A percentile compares a stretch with the other conserved stretches of the same genome.
phyloP scores from a whole-genome alignment of 208 protist species.

The Leishmania arabica region DNA sequence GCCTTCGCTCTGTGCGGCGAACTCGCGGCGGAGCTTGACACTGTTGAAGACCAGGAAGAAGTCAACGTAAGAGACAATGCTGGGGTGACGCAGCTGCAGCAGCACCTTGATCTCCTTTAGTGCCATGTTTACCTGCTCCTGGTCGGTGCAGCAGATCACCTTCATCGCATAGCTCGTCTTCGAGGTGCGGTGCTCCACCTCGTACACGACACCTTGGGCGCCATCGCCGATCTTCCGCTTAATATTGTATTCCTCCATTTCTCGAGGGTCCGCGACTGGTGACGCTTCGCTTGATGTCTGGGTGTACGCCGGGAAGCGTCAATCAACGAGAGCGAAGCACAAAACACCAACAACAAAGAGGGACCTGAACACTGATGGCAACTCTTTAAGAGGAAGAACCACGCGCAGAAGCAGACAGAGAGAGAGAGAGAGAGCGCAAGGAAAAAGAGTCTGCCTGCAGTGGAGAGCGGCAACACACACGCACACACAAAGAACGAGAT shows the following conservation, averaged over 20 bases:
- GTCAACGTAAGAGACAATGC: constrained; percentile 88
- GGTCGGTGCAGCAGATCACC: constrained; percentile 70
- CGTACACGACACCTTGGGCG: constrained; percentile 81
- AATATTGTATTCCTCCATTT: constrained; percentile 84
- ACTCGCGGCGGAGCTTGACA: constrained; percentile 51
- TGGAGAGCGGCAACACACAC: background rate
- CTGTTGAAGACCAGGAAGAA: constrained; percentile 87
- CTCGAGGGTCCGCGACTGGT: background rate
- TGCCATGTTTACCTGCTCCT: constrained; percentile 71
- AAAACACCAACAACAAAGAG: background rate
- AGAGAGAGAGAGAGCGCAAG: constrained; percentile 10
- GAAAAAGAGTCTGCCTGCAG: constrained; percentile 14
- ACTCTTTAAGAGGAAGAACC: background rate
- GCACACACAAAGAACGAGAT: constrained; percentile 1
- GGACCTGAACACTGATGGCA: background rate
- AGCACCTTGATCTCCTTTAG: constrained; percentile 90
- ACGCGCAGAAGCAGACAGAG: background rate
- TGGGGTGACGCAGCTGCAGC: constrained; percentile 69
- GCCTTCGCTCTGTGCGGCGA: constrained; percentile 30
- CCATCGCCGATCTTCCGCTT: constrained; percentile 74
- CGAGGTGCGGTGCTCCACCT: constrained; percentile 55
- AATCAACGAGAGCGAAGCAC: background rate
- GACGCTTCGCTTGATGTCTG: background rate
- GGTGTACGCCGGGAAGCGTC: background rate
- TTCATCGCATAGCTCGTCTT: constrained; percentile 83